These are phyloP conservation scores for Backusella sp. DNA, from an alignment of 192 early-diverging fungal species.

Conservation along the genomic window DNA sequence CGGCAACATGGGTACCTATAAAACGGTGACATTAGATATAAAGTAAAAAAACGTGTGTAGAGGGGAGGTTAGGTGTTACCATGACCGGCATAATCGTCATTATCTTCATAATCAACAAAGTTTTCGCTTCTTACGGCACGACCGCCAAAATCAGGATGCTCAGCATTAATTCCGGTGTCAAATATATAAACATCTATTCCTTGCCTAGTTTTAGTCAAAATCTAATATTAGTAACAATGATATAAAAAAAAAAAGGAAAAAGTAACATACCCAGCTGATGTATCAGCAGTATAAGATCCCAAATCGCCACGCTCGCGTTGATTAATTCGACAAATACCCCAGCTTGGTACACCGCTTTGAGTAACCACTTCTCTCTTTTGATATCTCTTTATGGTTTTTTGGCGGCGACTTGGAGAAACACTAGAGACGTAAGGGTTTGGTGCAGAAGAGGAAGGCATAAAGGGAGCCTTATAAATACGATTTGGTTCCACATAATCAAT, in stretches of 20 bases:
- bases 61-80: conserved; percentile 24
- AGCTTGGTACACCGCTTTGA: conserved; percentile 24
- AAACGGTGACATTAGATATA: not conserved
- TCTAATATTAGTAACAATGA: not conserved
- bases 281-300: conserved; percentile 51
- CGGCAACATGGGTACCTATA: conserved; percentile 27
- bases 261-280: conserved; percentile 51
- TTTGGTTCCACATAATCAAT: conserved; percentile 34
- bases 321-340: conserved; percentile 51
- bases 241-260: not conserved
- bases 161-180: conserved; percentile 56
- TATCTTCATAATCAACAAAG: conserved; percentile 36
- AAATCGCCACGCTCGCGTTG: conserved; percentile 34
- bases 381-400: not conserved
- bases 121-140: conserved; percentile 43
- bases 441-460: not conserved
- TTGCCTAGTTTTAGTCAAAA: conserved; percentile 5
- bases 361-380: not conserved
- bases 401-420: not conserved
- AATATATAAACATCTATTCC: conserved; percentile 65
- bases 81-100: conserved; percentile 42
- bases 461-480: conserved; percentile 17
- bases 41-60: not conserved
- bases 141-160: conserved; percentile 49
- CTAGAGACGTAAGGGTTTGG: not conserved